Evolutionary conservation across 2,329 filamentous ascomycete genomes (phyloP), one percentile per base, ranked within the genome.

Genomic region (Aspergillus pseudoterreus): DNA sequence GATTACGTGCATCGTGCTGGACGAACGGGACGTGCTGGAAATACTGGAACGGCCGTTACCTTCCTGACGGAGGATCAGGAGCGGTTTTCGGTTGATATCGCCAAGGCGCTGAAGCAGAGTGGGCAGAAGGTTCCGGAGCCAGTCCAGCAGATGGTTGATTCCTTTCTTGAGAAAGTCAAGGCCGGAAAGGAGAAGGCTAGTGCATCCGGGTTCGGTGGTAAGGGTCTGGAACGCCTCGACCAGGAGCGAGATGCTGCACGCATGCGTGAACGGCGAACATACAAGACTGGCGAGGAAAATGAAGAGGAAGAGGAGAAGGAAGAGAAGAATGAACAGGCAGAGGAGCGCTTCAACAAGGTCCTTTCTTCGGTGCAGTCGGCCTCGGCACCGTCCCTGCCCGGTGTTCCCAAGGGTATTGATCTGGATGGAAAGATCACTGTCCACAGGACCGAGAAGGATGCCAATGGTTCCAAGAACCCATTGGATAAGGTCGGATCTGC

Each of bases 1-100:
- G 94, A 97, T 66, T 97, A 97, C 64, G 92, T 97, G 38, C 94
- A 96, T 70, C 87, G 94, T 57, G 90, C 89, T 50, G 94, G 94
- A 44, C 89, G 94, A 62, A 97, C 94, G 6, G 94, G 94, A 10
- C 87, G 94, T 67, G 94, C 94, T 43, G 94, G 94, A 38, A 95
- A 96, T 64, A 96, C 85, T 19, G 94, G 94, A 57, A 95, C 91
- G 36, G 94, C 94, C 0, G 89, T 99, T 46, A 99, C 94, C 0
- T 96, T 97, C 66, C 78, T 99, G 52, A 95, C 90, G 0, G 87
- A 90, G 39, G 89, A 95, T 43, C 92, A 99, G 69, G 92, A 95
- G 66, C 90, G 90, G 57, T 96, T 89, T 65, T 88, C 94, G 2
- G 82, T 89, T 10, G 91, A 95, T 60, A 90, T 96, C 54, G 85